A percentile compares a stretch with the other conserved stretches of the same genome.
These are phyloP conservation scores for Xylaria curta DNA, from an alignment of 495 filamentous ascomycete species.

Conservation along the genomic window DNA sequence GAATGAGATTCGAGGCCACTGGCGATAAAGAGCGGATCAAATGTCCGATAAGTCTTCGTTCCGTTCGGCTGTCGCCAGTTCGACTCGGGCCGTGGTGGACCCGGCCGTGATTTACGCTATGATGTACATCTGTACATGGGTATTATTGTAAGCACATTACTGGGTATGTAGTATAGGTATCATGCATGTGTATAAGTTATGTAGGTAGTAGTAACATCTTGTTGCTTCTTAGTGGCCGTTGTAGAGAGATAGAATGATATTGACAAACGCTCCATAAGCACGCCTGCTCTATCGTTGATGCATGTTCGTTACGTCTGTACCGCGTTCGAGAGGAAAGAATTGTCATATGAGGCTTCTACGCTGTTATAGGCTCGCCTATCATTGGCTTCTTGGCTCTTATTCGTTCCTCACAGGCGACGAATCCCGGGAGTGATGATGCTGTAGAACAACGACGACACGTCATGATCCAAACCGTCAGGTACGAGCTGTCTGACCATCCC, in stretches of 20 bases:
- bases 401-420: not conserved
- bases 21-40: not conserved
- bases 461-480: slow-evolving; percentile 3
- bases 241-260: not conserved
- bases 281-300: not conserved
- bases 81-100: slow-evolving; percentile 19
- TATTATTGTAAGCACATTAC: too few species aligned
- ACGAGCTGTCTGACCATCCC: not conserved
- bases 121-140: too few species aligned
- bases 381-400: not conserved
- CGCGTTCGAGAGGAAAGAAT: not conserved
- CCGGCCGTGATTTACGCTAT: not conserved
- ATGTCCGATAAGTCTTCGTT: not conserved
- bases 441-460: not conserved
- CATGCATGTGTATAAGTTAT: not conserved
- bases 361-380: not conserved
- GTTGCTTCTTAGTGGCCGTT: not conserved
- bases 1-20: not conserved
- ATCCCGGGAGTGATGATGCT: not conserved
- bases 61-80: not conserved
- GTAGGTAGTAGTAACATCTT: not conserved
- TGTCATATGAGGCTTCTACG: not conserved
- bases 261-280: not conserved
- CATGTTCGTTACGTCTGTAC: not conserved
- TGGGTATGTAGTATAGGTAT: too few species aligned